phyloP scores from a whole-genome alignment of 2,329 filamentous ascomycete genomes.

The Clarireedia paspali region DNA sequence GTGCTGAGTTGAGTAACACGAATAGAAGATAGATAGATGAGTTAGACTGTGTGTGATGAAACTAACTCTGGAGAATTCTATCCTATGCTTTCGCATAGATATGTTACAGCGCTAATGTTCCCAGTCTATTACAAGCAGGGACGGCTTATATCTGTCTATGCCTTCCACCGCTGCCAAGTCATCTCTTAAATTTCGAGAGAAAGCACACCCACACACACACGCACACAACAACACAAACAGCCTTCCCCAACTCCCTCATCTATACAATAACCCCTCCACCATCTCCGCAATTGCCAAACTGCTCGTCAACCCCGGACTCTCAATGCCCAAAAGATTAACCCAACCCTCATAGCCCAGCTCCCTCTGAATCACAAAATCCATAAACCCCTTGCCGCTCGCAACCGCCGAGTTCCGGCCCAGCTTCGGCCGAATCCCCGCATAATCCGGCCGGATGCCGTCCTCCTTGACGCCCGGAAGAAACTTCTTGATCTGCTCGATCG shows the following conservation, averaged over 20 bases:
- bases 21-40: too few relatives aligned
- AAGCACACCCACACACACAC: neutral
- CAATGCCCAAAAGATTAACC: constrained; percentile 85
- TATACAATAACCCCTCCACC: constrained; percentile 43
- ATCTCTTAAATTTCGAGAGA: too few relatives aligned
- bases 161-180: too few relatives aligned
- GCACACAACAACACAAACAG: neutral
- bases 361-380: constrained; percentile 74
- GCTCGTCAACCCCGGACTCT: constrained; percentile 87
- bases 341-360: constrained; percentile 77
- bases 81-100: too few relatives aligned
- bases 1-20: too few relatives aligned
- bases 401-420: constrained; percentile 53
- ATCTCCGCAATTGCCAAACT: constrained; percentile 76
- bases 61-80: too few relatives aligned
- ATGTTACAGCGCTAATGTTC: too few relatives aligned
- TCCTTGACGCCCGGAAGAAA: constrained; percentile 73
- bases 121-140: too few relatives aligned
- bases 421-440: constrained; percentile 89
- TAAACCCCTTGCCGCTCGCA: constrained; percentile 58
- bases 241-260: neutral
- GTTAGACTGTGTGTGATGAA: too few relatives aligned
- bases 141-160: too few relatives aligned
- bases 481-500: constrained; percentile 64
- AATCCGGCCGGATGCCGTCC: constrained; percentile 65